Evolutionary conservation across 2,329 filamentous ascomycete genomes (phyloP).

Genomic region (Diaporthe batatas): DNA sequence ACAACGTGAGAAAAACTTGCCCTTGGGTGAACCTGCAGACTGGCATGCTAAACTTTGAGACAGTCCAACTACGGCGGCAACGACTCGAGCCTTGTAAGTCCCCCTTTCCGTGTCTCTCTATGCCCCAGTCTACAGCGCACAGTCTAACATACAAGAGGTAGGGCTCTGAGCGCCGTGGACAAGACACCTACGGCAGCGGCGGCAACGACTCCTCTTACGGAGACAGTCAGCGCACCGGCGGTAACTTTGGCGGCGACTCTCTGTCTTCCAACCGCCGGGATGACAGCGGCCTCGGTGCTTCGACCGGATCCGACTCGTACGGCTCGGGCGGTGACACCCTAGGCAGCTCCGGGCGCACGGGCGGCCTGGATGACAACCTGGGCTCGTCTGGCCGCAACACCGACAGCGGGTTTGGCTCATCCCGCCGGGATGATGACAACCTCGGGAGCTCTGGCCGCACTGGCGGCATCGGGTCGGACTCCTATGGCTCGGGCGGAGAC

Average conservation of each 20-base stretch:
- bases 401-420: conserved; percentile 43
- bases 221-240: conserved; percentile 44
- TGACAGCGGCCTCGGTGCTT: conserved; percentile 44
- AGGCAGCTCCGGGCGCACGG: conserved; percentile 34
- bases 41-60: conserved; percentile 45
- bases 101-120: conserved; percentile 22
- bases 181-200: conserved; percentile 43
- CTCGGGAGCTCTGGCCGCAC: conserved; percentile 40
- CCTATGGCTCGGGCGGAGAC: conserved; percentile 23
- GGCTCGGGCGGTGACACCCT: conserved; percentile 43
- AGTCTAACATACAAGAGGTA: conserved; percentile 34
- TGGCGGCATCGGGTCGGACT: conserved; percentile 30
- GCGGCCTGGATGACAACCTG: conserved; percentile 5
- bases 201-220: conserved; percentile 48
- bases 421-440: conserved; percentile 38
- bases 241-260: conserved; percentile 44
- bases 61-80: conserved; percentile 47
- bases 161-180: conserved; percentile 43
- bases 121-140: neutral
- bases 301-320: conserved; percentile 36
- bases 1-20: conserved; percentile 50
- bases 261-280: conserved; percentile 42
- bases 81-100: conserved; percentile 41
- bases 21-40: neutral
- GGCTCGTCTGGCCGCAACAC: conserved; percentile 39